These are phyloP conservation scores for Pseudocercospora ulei DNA, from an alignment of 2,329 filamentous ascomycete genomes.

Conservation along the genomic window DNA sequence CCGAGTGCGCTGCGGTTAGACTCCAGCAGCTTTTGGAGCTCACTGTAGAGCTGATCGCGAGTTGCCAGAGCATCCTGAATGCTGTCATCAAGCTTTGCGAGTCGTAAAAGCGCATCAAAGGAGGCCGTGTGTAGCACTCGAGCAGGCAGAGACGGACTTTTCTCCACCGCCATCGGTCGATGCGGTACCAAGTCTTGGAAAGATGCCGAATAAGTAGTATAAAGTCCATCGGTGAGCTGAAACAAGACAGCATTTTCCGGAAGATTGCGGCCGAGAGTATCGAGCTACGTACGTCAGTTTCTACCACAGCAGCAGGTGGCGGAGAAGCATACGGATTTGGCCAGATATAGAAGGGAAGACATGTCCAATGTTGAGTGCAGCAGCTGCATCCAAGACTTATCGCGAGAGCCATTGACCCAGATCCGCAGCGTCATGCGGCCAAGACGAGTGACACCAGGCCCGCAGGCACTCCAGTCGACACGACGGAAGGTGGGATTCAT, in stretches of 20 bases:
- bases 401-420: conserved; percentile 56
- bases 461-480: conserved; percentile 62
- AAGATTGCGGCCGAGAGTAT: conserved; percentile 59
- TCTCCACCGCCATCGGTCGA: conserved; percentile 22
- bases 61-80: conserved; percentile 81
- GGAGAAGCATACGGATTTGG: conserved; percentile 44
- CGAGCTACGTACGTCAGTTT: conserved; percentile 35
- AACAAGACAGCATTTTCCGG: conserved; percentile 76
- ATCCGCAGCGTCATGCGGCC: conserved; percentile 59
- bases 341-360: conserved; percentile 66
- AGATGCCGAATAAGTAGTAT: conserved; percentile 45
- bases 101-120: conserved; percentile 77
- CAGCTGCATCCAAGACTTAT: conserved; percentile 50
- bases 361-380: conserved; percentile 65
- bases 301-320: neutral
- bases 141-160: neutral
- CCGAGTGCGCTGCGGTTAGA: conserved; percentile 35
- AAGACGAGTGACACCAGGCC: conserved; percentile 54
- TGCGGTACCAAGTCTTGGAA: conserved; percentile 24
- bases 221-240: conserved; percentile 76
- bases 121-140: conserved; percentile 58
- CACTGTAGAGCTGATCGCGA: conserved; percentile 60
- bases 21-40: conserved; percentile 54
- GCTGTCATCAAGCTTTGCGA: conserved; percentile 80
- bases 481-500: conserved; percentile 85